Evolutionary conservation across 768 basidiomycete genomes (phyloP).

Genomic region (Mycena epipterygia): DNA sequence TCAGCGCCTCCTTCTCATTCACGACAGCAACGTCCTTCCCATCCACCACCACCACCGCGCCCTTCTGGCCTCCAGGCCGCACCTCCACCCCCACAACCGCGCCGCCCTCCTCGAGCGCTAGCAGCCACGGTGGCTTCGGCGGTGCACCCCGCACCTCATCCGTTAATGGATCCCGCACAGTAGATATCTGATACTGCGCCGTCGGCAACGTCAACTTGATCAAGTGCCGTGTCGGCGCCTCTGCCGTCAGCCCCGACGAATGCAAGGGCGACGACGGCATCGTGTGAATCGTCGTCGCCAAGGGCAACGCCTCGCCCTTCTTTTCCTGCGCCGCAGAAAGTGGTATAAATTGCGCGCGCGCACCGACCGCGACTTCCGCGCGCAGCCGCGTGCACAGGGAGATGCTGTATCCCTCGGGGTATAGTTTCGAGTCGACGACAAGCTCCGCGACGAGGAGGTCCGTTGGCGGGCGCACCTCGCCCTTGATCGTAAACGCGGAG

Average conservation of each 20-base stretch:
- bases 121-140: constrained; percentile 80
- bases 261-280: constrained; percentile 88
- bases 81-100: constrained; percentile 68
- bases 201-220: constrained; percentile 86
- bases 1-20: constrained; percentile 83
- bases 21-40: constrained; percentile 70
- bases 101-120: constrained; percentile 71
- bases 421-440: constrained; percentile 85
- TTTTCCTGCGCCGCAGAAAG: constrained; percentile 36
- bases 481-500: constrained; percentile 73
- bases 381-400: constrained; percentile 59
- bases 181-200: constrained; percentile 81
- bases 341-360: constrained; percentile 50
- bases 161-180: constrained; percentile 86
- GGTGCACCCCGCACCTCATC: constrained; percentile 73
- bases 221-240: constrained; percentile 78
- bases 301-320: constrained; percentile 56
- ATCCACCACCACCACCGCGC: constrained; percentile 56
- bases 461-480: constrained; percentile 69
- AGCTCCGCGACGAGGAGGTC: constrained; percentile 86
- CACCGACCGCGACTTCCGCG: constrained; percentile 47
- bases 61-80: constrained; percentile 54
- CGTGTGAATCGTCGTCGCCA: constrained; percentile 74
- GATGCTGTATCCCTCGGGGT: constrained; percentile 81
- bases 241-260: constrained; percentile 70